A percentile compares a stretch with the other conserved stretches of the same genome.
Evolutionary conservation across 1,139 yeast species (phyloP).

Genomic region (Martiniozyma asiatica): DNA sequence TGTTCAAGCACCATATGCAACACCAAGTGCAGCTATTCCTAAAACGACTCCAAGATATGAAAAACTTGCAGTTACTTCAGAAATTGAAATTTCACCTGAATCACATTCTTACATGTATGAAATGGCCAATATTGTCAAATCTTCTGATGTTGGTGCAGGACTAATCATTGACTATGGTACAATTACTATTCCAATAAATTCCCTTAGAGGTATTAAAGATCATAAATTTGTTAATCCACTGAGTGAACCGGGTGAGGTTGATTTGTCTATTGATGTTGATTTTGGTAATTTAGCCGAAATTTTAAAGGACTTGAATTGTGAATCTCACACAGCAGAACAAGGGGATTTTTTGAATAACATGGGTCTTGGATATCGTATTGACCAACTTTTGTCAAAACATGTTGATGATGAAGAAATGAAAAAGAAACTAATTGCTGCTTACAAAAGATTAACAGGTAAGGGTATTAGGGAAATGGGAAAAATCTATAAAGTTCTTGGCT

Average conservation of each 20-base stretch:
- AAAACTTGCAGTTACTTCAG: conserved; percentile 42
- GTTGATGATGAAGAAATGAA: conserved; percentile 25
- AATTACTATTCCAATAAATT: conserved; percentile 47
- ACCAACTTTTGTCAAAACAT: conserved; percentile 31
- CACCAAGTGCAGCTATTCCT: conserved; percentile 55
- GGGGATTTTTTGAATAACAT: conserved; percentile 71
- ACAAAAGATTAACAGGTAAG: conserved; percentile 51
- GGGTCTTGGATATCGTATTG: conserved; percentile 67
- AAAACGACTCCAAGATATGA: conserved; percentile 38
- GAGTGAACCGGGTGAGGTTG: conserved; percentile 64
- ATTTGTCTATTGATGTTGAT: conserved; percentile 77
- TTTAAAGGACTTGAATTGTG: conserved; percentile 16
- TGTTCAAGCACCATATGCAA: conserved; percentile 46
- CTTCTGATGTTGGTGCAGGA: conserved; percentile 42
- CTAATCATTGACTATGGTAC: conserved; percentile 74
- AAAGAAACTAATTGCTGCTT: conserved; percentile 43
- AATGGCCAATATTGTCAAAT: conserved; percentile 30
- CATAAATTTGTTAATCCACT: conserved; percentile 77
- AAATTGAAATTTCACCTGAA: conserved; percentile 69
- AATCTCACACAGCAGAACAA: conserved; percentile 49
- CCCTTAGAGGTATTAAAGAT: conserved; percentile 61
- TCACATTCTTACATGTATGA: conserved; percentile 42
- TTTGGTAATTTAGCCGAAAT: conserved; percentile 26
- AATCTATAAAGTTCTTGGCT: conserved; percentile 64
- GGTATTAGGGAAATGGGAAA: conserved; percentile 64